Evolutionary conservation across 1,284 basidiomycete species (phyloP), one percentile per base, ranked within the genome.

Genomic region (Moesziomyces sp.): DNA sequence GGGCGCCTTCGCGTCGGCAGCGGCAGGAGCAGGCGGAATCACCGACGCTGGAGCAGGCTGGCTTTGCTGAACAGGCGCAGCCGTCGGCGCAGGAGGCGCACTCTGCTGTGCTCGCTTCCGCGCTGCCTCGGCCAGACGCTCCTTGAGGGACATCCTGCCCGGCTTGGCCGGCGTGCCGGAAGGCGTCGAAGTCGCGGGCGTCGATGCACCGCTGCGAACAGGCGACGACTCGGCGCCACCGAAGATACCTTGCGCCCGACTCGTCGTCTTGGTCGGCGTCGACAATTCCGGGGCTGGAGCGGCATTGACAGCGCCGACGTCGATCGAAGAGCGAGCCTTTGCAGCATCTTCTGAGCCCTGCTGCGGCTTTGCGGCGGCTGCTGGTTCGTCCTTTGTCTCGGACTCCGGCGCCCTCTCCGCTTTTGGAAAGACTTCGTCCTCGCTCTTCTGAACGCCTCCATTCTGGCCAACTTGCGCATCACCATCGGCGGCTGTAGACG

Each of bases 111-210:
- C 68, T 19, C 77, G 47, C 45, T 79, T 79, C 19, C 68, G 46
- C 3, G 77, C 77, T 18, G 77, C 77, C 52, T 79, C 77, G 0
- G 75, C 76, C 1, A 79, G 57, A 14, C 77, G 67, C 46, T 79
- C 68, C 46, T 79, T 69, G 35, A 79, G 46, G 1, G 75, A 67
- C 72, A 76, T 71, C 24, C 77, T 55, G 18, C 61, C 72, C 2
- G 69, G 65, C 54, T 61, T 69, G 10, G 62, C 55, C 9, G 75
- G 67, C 21, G 72, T 71, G 11, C 54, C 51, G 5, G 57, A 34
- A 18, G 64, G 53, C 34, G 72, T 61, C 18, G 28, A 42, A 30
- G 65, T 53, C 18, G 57, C 53, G 13, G 74, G 58, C 4, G 62
- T 68, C 19, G 65, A 60, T 5, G 61, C 60, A 30, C 67, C 67